A percentile compares a stretch with the other conserved stretches of the same genome.
These are phyloP conservation scores for Capronia epimyces DNA, from an alignment of 2,329 filamentous ascomycete species.

Conservation along the genomic window DNA sequence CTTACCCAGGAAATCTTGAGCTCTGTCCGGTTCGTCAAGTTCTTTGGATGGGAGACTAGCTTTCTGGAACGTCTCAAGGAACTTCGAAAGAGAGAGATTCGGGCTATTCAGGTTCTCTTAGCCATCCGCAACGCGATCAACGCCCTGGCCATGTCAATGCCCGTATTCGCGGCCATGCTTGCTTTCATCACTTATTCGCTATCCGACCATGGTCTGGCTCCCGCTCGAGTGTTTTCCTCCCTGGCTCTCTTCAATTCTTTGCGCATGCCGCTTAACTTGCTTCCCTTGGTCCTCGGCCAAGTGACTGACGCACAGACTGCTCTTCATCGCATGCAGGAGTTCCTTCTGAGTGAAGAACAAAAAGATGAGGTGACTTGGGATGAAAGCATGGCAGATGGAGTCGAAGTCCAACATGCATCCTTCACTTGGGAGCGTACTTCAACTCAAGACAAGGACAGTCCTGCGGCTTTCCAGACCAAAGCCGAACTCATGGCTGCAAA, in stretches of 20 bases:
- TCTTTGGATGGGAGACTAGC: slow-evolving; percentile 87
- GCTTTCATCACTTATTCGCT: slow-evolving; percentile 75
- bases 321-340: slow-evolving; percentile 78
- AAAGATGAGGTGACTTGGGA: slow-evolving; percentile 63
- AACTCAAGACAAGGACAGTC: slow-evolving; percentile 29
- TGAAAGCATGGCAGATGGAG: slow-evolving; percentile 48
- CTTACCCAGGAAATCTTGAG: slow-evolving; percentile 89
- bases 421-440: slow-evolving; percentile 78
- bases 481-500: slow-evolving; percentile 37
- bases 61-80: slow-evolving; percentile 72
- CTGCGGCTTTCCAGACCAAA: slow-evolving; percentile 27
- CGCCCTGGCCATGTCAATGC: slow-evolving; percentile 73
- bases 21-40: slow-evolving; percentile 91
- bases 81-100: slow-evolving; percentile 71
- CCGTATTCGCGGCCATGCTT: slow-evolving; percentile 91
- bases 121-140: slow-evolving; percentile 80
- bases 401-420: slow-evolving; percentile 65
- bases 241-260: slow-evolving; percentile 89
- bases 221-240: slow-evolving; percentile 80
- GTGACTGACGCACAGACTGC: slow-evolving; percentile 86
- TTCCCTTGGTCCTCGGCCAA: slow-evolving; percentile 83
- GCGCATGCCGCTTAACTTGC: slow-evolving; percentile 79
- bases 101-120: slow-evolving; percentile 75
- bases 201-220: slow-evolving; percentile 61
- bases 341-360: slow-evolving; percentile 78